Base-by-base conservation (phyloP, 805 yeast species). In the Tetrapisispora taiwanensis region DNA sequence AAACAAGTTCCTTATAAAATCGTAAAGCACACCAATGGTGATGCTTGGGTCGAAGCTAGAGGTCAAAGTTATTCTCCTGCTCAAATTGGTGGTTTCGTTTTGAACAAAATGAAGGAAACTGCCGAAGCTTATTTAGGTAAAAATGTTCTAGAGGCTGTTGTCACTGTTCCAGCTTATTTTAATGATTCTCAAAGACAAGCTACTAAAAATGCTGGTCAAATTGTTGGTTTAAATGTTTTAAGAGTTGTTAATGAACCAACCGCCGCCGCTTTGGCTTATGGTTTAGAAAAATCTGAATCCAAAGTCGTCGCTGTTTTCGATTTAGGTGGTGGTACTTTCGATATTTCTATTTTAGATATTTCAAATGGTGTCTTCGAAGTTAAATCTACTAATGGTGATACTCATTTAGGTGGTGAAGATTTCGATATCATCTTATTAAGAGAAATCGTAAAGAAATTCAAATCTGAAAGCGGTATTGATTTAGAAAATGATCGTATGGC, bases 311-410 rank as follows among this genome's bases (percentile, higher is more conserved):
- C 97, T 50, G 97, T 88, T 54, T 88, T 89, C 73, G 97, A 88
- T 72, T 77, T 88, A 63, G 97, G 97, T 80, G 97, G 97, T 70
- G 97, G 97, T 80, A 88, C 97, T 61, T 88, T 88, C 67, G 97
- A 88, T 83, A 83, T 88, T 70, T 88, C 97, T 58, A 85, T 88
- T 66, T 77, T 88, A 65, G 97, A 89, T 75, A 89, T 88, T 60
- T 95, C 89, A 72, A 87, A 88, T 65, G 97, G 97, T 76, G 97
- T 88, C 55, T 88, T 88, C 61, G 97, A 88, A 76, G 97, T 88
- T 67, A 88, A 88, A 74, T 86, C 96, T 51, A 88, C 97, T 64
- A 89, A 89, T 71, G 97, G 94, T 62, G 82, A 84, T 64, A 84
- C 94, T 35, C 90, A 83, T 66, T 73, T 84, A 62, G 94, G 94